Base-by-base conservation (phyloP, 2,329 filamentous ascomycete species). In the Fusarium setosum region DNA sequence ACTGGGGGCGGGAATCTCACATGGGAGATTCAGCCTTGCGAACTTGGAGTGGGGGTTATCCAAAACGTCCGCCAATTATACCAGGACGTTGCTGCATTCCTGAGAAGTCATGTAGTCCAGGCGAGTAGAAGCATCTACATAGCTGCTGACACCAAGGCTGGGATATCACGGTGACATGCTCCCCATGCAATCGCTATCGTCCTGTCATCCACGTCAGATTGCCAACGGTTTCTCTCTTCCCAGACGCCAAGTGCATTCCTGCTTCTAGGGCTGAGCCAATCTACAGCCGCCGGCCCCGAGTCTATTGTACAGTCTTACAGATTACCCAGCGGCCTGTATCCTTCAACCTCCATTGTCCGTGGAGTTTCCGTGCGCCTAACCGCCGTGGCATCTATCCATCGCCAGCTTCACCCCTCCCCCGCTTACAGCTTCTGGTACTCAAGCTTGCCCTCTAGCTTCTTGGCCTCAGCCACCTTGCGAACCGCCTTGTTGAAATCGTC, bases 401-500 rank as follows among this genome's bases (percentile, higher is more conserved):
- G 20, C 31, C 44, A 52, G 12, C n/a, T 37, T 44, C 32, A 58
- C 60, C 55, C 31, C 15, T 38, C 35, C 31, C 42, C 49, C n/a
- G 50, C 49, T 72, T 90, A 97, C 81, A 97, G 84, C 83, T 97
- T 97, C 87, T 97, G 91, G 82, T 97, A 98, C 80, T 98, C 95
- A 48, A 98, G 86, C 84, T 98, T 98, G 80, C 96, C 95, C 81
- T 99, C 96, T 73, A 99, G 82, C 83, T 99, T 99, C 92, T 99
- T 99, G 63, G 93, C 87, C 81, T 99, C 96, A 15, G 92, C 94
- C 70, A 99, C 92, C 88, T 99, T 99, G 70, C 96, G 90, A 54
- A 99, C 96, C 5, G 96, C 96, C 83, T 97, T 97, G 85, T 97
- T 99, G 89, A 98, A 97, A 76, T 99, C 96, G 74, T 99, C 96